These are phyloP conservation scores for Drechmeria coniospora DNA, from an alignment of 2,329 filamentous ascomycete species.

Conservation along the genomic window DNA sequence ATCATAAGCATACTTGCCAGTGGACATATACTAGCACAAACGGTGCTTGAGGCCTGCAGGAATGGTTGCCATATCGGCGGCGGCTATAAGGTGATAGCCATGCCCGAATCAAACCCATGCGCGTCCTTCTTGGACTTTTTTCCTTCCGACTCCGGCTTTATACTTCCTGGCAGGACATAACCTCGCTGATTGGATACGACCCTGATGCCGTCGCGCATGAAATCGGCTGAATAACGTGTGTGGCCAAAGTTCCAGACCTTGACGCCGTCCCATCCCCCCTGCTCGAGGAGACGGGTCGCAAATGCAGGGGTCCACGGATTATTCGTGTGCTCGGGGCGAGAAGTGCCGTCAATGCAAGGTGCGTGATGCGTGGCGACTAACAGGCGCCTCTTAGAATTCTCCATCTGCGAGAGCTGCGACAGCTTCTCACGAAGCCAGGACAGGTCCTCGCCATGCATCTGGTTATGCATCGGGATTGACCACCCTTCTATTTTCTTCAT, in stretches of 20 bases:
- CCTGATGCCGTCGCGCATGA: conserved; percentile 15
- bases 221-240: conserved; percentile 28
- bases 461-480: conserved; percentile 33
- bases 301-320: conserved; percentile 35
- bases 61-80: too few species aligned
- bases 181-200: conserved; percentile 31
- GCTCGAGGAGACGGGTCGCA: conserved; percentile 28
- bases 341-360: conserved; percentile 31
- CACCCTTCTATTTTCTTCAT: conserved; percentile 37
- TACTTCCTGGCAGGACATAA: too few species aligned
- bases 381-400: conserved; percentile 12
- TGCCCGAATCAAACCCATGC: too few species aligned
- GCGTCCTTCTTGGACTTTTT: too few species aligned
- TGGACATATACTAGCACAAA: too few species aligned
- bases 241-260: conserved; percentile 31
- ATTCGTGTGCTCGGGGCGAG: conserved; percentile 29
- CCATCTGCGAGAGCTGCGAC: conserved; percentile 4
- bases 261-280: conserved; percentile 17
- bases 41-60: too few species aligned
- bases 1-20: too few species aligned
- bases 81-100: too few species aligned
- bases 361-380: conserved; percentile 43
- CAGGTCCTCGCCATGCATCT: conserved; percentile 28
- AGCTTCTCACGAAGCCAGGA: conserved; percentile 29
- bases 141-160: too few species aligned